phyloP scores from a whole-genome alignment of 139 green algal species.

The Deuterostichococcus epilithicus region DNA sequence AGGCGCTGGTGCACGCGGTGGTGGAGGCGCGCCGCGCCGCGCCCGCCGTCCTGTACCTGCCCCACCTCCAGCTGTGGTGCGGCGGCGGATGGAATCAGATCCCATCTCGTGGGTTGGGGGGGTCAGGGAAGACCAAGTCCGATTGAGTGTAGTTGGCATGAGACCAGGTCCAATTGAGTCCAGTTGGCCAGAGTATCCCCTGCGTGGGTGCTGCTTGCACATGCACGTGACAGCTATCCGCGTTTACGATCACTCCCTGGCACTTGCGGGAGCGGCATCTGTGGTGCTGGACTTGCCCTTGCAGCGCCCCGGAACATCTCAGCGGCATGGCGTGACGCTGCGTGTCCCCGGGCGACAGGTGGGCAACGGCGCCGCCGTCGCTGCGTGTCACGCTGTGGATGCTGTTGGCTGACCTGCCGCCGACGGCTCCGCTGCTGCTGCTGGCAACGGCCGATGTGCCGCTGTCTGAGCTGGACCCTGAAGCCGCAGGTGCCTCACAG shows the following conservation, averaged over 20 bases:
- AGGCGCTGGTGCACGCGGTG: conserved; percentile 83
- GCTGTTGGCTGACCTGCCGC: conserved; percentile 80
- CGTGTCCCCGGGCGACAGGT: conserved; percentile 40
- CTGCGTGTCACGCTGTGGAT: conserved; percentile 73
- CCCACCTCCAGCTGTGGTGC: conserved; percentile 63
- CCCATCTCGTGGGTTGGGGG: too few relatives aligned
- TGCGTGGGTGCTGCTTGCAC: too few relatives aligned
- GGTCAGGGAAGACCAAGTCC: too few relatives aligned
- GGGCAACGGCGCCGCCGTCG: conserved; percentile 57
- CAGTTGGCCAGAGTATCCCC: too few relatives aligned
- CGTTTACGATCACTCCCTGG: too few relatives aligned
- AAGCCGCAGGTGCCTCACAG: conserved; percentile 23
- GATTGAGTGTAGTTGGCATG: too few relatives aligned
- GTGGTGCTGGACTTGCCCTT: too few relatives aligned
- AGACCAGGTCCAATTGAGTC: too few relatives aligned
- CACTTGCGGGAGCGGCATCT: too few relatives aligned
- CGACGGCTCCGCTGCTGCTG: conserved; percentile 80
- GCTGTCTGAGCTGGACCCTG: conserved; percentile 40
- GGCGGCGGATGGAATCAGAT: conserved; percentile 39
- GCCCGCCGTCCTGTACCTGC: conserved; percentile 85
- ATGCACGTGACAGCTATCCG: too few relatives aligned
- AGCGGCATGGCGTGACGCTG: neutral
- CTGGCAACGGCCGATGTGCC: conserved; percentile 69
- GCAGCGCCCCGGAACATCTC: too few relatives aligned
- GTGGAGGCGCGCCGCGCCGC: conserved; percentile 75